Evolutionary conservation across 164 flowering plant genomes (phyloP), one percentile per base, ranked within the genome.

Genomic region (Euptelea pleiosperma): DNA sequence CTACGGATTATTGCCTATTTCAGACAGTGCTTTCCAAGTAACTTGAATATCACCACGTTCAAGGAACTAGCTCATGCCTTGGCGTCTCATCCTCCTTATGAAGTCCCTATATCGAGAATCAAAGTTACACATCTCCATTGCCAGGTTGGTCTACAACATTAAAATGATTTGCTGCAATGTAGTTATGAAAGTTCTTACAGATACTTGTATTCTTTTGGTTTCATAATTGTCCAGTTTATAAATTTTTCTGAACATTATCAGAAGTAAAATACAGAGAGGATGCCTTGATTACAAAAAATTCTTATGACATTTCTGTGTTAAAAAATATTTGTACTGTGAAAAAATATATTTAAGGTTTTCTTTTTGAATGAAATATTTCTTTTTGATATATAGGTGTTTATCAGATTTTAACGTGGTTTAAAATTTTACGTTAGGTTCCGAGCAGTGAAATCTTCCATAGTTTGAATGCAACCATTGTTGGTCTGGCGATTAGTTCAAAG

Each of bases 401-500:
- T 37, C 19, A 6, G 0, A 9, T 37, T 22, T 8, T 55, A 9
- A 55, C 41, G 6, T 26, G 16, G 7, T 22, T 7, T 42, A 18
- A 40, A 19, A 15, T 49, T 54, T 70, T 47, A 16, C 67, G 58
- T 33, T 58, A 89, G 97, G 86, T 90, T 51, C 81, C 94, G 9
- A 66, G 62, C 47, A 65, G 78, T 68, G 97, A 90, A 72, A 48
- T 73, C 50, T 77, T 82, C 64, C 77, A 76, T 70, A 84, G 96
- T 58, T 75, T 90, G 81, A 93, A 93, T 79, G 96, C 89, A 40
- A 72, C 83, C 37, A 83, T 93, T 65, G 94, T 90, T 67, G 97
- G 97, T 57, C 73, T 93, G 63, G 96, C 91, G 28, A 65, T 81
- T 61, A 72, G 75, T 65, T 73, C 82, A 37, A 73, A 62, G 35